A percentile compares a stretch with the other conserved stretches of the same genome.
Conservation (phyloP, 495 filamentous ascomycete species). For the Copromyces sp. region DNA sequence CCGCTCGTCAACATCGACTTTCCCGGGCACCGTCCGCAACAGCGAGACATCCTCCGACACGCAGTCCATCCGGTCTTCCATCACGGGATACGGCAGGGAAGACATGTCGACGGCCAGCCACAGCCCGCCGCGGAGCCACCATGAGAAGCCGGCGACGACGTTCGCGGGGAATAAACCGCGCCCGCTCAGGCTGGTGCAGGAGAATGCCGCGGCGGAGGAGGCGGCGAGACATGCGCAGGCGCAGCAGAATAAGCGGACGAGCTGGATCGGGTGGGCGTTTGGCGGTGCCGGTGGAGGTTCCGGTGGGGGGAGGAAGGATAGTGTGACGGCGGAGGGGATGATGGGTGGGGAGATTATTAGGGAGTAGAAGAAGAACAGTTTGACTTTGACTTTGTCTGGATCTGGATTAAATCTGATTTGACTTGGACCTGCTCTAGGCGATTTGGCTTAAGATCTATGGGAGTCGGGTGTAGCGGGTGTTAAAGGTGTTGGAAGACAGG, state of each 20-base stretch:
- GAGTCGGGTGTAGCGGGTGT: background rate
- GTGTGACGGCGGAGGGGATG: background rate
- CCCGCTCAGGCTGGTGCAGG: conserved; percentile 79
- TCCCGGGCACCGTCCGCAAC: conserved; percentile 46
- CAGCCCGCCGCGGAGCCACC: conserved; percentile 37
- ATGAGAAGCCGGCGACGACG: conserved; percentile 52
- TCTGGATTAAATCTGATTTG: background rate
- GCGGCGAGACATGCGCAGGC: conserved; percentile 5
- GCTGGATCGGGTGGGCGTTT: conserved; percentile 48
- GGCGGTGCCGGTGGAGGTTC: conserved; percentile 12
- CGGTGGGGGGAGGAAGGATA: conserved; percentile 33
- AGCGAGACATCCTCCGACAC: conserved; percentile 51
- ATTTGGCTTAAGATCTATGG: background rate
- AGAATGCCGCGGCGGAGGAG: conserved; percentile 27
- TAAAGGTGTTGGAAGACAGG: background rate
- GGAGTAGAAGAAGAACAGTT: conserved; percentile 8
- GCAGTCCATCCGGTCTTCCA: conserved; percentile 19
- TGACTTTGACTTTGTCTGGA: background rate
- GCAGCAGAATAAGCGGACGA: conserved; percentile 37
- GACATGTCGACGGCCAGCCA: conserved; percentile 45
- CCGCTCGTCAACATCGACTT: conserved; percentile 28
- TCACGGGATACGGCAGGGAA: conserved; percentile 30
- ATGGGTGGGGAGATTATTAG: conserved; percentile 10
- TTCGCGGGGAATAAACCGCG: conserved; percentile 66
- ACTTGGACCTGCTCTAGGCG: background rate